Evolutionary conservation across 345 rosid species (phyloP).

Genomic region (Syzygium jambos): DNA sequence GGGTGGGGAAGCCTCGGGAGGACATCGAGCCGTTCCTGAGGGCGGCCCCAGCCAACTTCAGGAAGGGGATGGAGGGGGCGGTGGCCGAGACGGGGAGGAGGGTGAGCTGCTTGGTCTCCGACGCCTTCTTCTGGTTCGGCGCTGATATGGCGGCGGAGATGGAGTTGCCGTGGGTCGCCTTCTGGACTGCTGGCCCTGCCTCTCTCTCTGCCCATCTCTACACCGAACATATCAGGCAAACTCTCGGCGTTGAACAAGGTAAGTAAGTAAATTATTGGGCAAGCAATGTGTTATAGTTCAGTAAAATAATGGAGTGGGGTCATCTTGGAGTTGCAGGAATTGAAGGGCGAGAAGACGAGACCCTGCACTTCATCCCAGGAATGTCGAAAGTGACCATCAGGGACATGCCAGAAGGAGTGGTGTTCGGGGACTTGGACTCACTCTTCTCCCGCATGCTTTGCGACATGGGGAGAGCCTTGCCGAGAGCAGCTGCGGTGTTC

Average conservation of each 20-base stretch:
- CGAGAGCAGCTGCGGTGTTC: slow-evolving; percentile 24
- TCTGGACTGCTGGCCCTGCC: slow-evolving; percentile 28
- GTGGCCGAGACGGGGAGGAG: slow-evolving; percentile 19
- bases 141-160: slow-evolving; percentile 31
- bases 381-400: slow-evolving; percentile 14
- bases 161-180: slow-evolving; percentile 43
- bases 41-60: slow-evolving; percentile 20
- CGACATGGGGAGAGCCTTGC: slow-evolving; percentile 18
- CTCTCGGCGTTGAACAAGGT: background rate
- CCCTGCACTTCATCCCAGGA: slow-evolving; percentile 19
- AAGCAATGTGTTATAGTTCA: background rate
- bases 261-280: background rate
- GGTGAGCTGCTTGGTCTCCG: slow-evolving; percentile 25
- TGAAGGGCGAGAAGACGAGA: slow-evolving; percentile 9
- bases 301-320: background rate
- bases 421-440: slow-evolving; percentile 20
- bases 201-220: slow-evolving; percentile 37
- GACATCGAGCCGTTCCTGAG: slow-evolving; percentile 24
- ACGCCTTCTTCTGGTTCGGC: slow-evolving; percentile 37
- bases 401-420: slow-evolving; percentile 31
- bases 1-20: slow-evolving; percentile 16
- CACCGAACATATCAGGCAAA: slow-evolving; percentile 22
- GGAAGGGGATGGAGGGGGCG: slow-evolving; percentile 14
- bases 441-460: slow-evolving; percentile 20
- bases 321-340: background rate